phyloP scores from a whole-genome alignment of 352 stramenopile genomes.

The Peronospora destructor region DNA sequence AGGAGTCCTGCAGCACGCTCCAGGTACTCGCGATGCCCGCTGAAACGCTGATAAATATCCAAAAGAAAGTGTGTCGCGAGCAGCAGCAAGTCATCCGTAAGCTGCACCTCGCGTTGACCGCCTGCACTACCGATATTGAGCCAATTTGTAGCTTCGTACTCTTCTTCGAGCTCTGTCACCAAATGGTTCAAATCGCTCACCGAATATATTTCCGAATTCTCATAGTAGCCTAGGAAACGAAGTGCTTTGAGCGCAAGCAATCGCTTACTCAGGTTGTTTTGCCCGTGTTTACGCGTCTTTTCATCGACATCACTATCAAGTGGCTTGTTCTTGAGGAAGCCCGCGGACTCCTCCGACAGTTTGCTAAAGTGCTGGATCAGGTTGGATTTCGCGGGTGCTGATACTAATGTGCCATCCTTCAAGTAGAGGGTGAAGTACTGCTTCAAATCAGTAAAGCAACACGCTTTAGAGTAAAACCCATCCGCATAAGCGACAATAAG shows the following conservation, averaged over 20 bases:
- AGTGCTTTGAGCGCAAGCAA: constrained; percentile 65
- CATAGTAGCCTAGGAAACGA: constrained; percentile 58
- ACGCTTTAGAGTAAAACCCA: constrained; percentile 71
- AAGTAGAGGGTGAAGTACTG: constrained; percentile 61
- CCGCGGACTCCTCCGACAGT: constrained; percentile 26
- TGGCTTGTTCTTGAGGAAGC: constrained; percentile 18
- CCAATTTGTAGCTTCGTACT: constrained; percentile 68
- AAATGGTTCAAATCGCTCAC: constrained; percentile 32
- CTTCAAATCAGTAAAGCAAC: constrained; percentile 83
- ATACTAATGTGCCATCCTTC: constrained; percentile 28
- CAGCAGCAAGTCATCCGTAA: constrained; percentile 76
- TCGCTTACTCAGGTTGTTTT: constrained; percentile 43
- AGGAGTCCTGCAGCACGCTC: constrained; percentile 51
- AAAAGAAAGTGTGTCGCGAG: constrained; percentile 64
- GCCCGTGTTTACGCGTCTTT: constrained; percentile 35
- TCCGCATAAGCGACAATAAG: constrained; percentile 54
- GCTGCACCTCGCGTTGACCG: constrained; percentile 77
- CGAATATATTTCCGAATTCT: constrained; percentile 15
- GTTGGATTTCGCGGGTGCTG: constrained; percentile 26
- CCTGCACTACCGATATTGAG: constrained; percentile 64
- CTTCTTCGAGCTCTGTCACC: constrained; percentile 41
- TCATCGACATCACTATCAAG: constrained; percentile 18
- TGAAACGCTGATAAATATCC: constrained; percentile 52
- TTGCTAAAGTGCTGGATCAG: constrained; percentile 33
- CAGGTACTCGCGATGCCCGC: constrained; percentile 33